phyloP scores from a whole-genome alignment of 2,329 filamentous ascomycete genomes.

The Hymenoscyphus fructigenus region DNA sequence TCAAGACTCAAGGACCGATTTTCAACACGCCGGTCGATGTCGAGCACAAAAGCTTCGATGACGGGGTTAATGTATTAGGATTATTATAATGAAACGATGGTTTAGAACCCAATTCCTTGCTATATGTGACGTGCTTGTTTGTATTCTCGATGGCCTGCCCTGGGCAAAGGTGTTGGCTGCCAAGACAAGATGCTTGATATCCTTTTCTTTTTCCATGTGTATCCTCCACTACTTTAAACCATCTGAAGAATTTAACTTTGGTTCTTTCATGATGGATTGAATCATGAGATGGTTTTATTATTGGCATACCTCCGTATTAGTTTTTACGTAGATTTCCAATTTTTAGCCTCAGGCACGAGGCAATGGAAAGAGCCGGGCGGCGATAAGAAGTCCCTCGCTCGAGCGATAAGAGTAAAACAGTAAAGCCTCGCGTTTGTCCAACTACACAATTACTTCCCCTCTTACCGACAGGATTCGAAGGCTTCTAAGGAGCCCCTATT shows the following conservation, averaged over 20 bases:
- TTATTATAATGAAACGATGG: conserved; percentile 16
- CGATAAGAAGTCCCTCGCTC: not conserved
- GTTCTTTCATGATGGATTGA: not conserved
- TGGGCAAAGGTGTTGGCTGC: not conserved
- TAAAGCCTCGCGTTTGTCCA: conserved; percentile 3
- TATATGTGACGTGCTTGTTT: not conserved
- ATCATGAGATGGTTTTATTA: not conserved
- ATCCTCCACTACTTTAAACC: not conserved
- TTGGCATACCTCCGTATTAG: too few relatives aligned
- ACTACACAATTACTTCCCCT: conserved; percentile 1
- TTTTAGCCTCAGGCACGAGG: not conserved
- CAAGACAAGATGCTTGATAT: not conserved
- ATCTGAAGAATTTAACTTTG: not conserved
- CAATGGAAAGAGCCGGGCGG: not conserved
- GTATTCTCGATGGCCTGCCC: not conserved
- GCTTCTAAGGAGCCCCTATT: not conserved
- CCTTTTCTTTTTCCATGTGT: not conserved
- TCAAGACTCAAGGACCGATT: conserved; percentile 1
- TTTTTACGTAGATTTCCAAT: not conserved
- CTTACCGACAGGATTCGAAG: not conserved
- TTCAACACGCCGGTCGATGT: conserved; percentile 10
- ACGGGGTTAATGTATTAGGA: conserved; percentile 12
- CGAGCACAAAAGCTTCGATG: conserved; percentile 10
- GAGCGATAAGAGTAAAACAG: not conserved
- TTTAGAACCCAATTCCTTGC: conserved; percentile 7